Conservation (phyloP, 116 monocot species). For the Papilionanthe hybrid region DNA sequence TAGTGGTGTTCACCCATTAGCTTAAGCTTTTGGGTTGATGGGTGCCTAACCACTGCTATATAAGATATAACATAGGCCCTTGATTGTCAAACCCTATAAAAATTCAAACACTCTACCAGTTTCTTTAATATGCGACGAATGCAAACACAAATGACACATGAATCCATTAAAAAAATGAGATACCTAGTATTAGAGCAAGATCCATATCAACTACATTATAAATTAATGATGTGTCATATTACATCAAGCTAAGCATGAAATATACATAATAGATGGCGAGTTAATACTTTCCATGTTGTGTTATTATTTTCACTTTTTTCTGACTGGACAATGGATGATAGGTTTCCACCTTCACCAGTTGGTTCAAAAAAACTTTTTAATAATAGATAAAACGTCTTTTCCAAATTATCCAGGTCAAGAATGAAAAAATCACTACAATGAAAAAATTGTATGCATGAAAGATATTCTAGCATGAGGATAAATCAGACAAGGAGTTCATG, state of each 20-base stretch:
- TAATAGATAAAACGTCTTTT: not conserved
- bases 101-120: not conserved
- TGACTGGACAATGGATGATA: not conserved
- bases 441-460: not conserved
- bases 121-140: not conserved
- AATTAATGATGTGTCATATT: not conserved
- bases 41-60: not conserved
- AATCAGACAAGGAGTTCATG: not conserved
- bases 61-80: not conserved
- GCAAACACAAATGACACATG: not conserved
- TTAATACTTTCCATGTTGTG: not conserved
- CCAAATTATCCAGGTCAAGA: not conserved
- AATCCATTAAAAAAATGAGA: not conserved
- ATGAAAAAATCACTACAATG: too few relatives aligned
- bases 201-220: conserved; percentile 1
- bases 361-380: not conserved
- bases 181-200: not conserved
- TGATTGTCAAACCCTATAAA: not conserved
- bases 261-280: not conserved
- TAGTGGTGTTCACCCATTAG: not conserved
- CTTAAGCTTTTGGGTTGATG: not conserved
- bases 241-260: not conserved
- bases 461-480: not conserved
- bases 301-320: not conserved
- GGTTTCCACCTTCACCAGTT: not conserved